These are phyloP conservation scores for Phytophthora fragariaefolia DNA, from an alignment of 352 stramenopile genomes.

Conservation along the genomic window DNA sequence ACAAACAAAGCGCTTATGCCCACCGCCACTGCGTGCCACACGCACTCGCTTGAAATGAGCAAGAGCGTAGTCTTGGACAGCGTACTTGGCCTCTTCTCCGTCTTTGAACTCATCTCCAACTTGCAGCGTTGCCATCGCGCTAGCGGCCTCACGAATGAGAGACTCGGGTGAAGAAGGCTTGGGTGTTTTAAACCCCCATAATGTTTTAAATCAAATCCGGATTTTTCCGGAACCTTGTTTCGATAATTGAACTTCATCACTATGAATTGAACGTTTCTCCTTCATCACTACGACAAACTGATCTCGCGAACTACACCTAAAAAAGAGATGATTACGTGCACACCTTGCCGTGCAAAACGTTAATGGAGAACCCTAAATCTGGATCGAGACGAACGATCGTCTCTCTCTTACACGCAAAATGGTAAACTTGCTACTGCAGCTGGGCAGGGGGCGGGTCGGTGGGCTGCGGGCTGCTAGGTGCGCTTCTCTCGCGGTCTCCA, in stretches of 20 bases:
- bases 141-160: too few relatives aligned
- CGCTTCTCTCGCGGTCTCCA: constrained; percentile 29
- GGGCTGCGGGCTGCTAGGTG: constrained; percentile 26
- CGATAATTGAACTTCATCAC: too few relatives aligned
- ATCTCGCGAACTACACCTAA: not conserved
- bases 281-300: not conserved
- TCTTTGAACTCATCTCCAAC: not conserved
- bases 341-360: constrained; percentile 8
- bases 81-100: not conserved
- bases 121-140: too few relatives aligned
- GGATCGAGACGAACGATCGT: too few relatives aligned
- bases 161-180: too few relatives aligned
- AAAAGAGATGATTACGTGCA: not conserved
- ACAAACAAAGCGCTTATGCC: not conserved
- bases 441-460: constrained; percentile 8
- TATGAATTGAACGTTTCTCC: too few relatives aligned
- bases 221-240: too few relatives aligned
- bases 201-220: too few relatives aligned
- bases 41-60: not conserved
- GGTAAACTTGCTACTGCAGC: constrained; percentile 12
- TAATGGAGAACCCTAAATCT: constrained; percentile 1
- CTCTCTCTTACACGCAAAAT: constrained; percentile 4
- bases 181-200: too few relatives aligned
- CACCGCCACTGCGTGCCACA: not conserved
- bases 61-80: not conserved